phyloP scores from a whole-genome alignment of 148 eudicot species.

The Camellia lanceoleosa region DNA sequence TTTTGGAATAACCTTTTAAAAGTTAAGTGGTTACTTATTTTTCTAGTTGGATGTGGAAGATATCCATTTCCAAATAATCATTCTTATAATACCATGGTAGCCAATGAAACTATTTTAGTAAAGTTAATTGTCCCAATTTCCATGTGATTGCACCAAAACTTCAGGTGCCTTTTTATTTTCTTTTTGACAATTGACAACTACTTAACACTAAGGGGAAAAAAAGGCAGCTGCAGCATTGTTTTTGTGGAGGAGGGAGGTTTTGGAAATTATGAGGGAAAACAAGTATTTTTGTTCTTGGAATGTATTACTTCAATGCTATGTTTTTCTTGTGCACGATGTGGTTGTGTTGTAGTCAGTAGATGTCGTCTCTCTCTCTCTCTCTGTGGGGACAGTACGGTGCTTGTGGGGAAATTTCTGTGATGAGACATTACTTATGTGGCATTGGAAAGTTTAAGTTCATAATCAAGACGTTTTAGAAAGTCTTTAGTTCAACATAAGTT shows the following conservation, averaged over 20 bases:
- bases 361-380: not conserved
- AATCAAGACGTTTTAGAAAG: not conserved
- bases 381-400: not conserved
- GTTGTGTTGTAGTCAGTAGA: no score
- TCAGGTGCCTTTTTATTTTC: not conserved
- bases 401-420: not conserved
- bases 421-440: not conserved
- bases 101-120: not conserved
- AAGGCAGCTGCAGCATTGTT: not conserved
- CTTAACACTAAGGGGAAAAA: not conserved
- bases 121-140: not conserved
- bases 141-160: not conserved
- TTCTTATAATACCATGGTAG: not conserved
- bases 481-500: not conserved
- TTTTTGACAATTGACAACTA: not conserved
- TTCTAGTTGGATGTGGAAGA: slow-evolving; percentile 6
- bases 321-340: no score
- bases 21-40: not conserved
- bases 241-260: not conserved
- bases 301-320: not conserved
- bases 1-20: not conserved
- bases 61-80: not conserved
- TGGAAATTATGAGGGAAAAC: not conserved
- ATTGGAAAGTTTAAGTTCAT: not conserved
- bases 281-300: not conserved